Conservation (phyloP, 768 basidiomycete genomes). For the Boletus sensibilis region DNA sequence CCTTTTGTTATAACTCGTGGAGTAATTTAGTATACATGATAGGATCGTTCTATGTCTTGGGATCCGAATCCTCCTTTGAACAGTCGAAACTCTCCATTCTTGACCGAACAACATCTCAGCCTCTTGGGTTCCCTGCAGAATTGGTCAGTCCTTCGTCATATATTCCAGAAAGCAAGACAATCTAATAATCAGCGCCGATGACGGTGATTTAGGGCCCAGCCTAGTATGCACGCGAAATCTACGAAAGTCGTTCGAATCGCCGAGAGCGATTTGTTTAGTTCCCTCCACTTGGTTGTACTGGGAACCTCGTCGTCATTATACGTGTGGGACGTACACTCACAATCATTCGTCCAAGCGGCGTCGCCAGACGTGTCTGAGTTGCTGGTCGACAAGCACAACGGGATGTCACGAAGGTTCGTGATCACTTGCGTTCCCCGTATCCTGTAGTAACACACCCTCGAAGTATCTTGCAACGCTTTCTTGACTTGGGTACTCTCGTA, state of each 20-base stretch:
- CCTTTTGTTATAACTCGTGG: background rate
- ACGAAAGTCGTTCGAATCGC: conserved; percentile 44
- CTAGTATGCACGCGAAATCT: conserved; percentile 40
- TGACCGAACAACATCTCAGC: conserved; percentile 63
- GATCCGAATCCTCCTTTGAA: conserved; percentile 43
- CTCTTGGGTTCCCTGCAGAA: conserved; percentile 58
- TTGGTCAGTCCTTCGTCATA: conserved; percentile 42
- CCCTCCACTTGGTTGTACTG: conserved; percentile 55
- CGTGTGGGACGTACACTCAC: conserved; percentile 54
- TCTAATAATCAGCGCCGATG: background rate
- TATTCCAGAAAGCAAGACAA: background rate
- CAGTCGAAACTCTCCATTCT: conserved; percentile 49
- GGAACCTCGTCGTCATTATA: conserved; percentile 69
- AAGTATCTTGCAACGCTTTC: conserved; percentile 61
- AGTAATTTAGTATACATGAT: conserved; percentile 3
- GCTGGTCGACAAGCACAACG: conserved; percentile 54
- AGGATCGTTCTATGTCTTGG: conserved; percentile 64
- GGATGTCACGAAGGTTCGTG: conserved; percentile 54
- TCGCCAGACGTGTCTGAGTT: conserved; percentile 37
- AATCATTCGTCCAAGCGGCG: conserved; percentile 55
- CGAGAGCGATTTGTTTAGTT: conserved; percentile 47
- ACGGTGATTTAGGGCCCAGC: conserved; percentile 45
- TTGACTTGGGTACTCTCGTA: conserved; percentile 64
- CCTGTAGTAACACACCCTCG: background rate
- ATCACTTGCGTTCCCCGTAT: conserved; percentile 1